phyloP scores from a whole-genome alignment of 129 eudicot genomes.

The Sambucus nigra region DNA sequence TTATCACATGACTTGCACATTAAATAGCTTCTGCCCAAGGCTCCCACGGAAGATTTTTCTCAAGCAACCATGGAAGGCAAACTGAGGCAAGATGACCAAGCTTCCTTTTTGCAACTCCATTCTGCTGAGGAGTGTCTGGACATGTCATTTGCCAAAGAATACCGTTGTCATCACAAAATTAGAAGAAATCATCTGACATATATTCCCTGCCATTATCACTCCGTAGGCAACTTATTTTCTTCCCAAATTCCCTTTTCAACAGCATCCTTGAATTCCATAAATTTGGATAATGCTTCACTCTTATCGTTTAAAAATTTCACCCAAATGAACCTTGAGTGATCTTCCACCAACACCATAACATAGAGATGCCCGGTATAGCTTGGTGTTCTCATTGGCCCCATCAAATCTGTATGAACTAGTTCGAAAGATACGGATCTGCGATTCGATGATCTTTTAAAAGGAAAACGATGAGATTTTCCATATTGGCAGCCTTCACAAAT shows the following conservation, averaged over 20 bases:
- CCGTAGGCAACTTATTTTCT: background rate
- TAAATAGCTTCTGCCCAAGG: constrained; percentile 3
- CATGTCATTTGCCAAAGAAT: too few relatives aligned
- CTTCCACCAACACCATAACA: constrained; percentile 8
- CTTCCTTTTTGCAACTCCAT: too few relatives aligned
- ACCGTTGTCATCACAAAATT: background rate
- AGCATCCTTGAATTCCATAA: too few relatives aligned
- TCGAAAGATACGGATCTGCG: background rate
- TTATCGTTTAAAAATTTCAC: background rate
- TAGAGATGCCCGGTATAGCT: constrained; percentile 1
- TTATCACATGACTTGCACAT: too few relatives aligned
- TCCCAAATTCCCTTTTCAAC: constrained; percentile 8
- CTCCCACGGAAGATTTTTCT: constrained; percentile 1
- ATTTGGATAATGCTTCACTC: constrained; percentile 7
- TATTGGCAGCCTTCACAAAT: constrained; percentile 15
- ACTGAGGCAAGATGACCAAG: too few relatives aligned
- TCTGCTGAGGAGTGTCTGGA: too few relatives aligned
- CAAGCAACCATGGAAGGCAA: background rate
- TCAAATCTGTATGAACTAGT: too few relatives aligned
- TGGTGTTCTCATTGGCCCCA: constrained; percentile 9
- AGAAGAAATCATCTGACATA: background rate
- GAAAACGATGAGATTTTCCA: too few relatives aligned
- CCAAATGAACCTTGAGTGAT: constrained; percentile 6
- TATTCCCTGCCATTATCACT: constrained; percentile 4
- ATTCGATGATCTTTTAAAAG: constrained; percentile 10